These are phyloP conservation scores for Tephrocybe rancida DNA, from an alignment of 768 basidiomycete species.

Conservation along the genomic window DNA sequence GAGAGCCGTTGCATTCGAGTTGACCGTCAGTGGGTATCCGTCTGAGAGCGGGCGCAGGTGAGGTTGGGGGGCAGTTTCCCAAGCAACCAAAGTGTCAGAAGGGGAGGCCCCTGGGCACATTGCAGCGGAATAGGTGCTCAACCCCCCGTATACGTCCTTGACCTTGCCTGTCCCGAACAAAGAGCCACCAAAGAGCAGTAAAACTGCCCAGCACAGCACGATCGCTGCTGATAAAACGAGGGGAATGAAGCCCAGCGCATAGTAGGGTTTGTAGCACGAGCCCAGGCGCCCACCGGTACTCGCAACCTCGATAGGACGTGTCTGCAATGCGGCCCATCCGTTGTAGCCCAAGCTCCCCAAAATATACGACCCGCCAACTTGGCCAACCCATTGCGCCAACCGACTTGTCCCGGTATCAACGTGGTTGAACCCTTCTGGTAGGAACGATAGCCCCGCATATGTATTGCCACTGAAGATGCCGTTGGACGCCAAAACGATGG, in stretches of 20 bases:
- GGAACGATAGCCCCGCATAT: not conserved
- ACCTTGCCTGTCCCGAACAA: not conserved
- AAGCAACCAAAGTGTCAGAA: constrained; percentile 12
- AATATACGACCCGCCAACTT: constrained; percentile 19
- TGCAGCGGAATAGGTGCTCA: constrained; percentile 7
- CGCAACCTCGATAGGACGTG: constrained; percentile 9
- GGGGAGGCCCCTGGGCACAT: constrained; percentile 7
- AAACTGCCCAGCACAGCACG: constrained; percentile 9
- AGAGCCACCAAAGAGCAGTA: not conserved
- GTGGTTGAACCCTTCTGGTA: constrained; percentile 1
- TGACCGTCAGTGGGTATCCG: constrained; percentile 7
- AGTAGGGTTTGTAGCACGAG: constrained; percentile 18
- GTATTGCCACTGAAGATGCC: not conserved
- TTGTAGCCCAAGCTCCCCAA: constrained; percentile 18
- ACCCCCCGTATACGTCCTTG: constrained; percentile 11
- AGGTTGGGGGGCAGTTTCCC: constrained; percentile 14
- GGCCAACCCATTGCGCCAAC: constrained; percentile 15
- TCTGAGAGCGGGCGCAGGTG: constrained; percentile 11
- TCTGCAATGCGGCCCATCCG: constrained; percentile 18
- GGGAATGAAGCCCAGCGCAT: constrained; percentile 16
- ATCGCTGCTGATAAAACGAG: constrained; percentile 14
- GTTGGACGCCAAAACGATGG: not conserved
- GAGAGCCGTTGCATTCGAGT: constrained; percentile 9
- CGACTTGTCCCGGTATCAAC: not conserved
- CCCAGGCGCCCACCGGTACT: constrained; percentile 19